Conservation (phyloP, 495 filamentous ascomycete genomes). For the Daldinia childiae region DNA sequence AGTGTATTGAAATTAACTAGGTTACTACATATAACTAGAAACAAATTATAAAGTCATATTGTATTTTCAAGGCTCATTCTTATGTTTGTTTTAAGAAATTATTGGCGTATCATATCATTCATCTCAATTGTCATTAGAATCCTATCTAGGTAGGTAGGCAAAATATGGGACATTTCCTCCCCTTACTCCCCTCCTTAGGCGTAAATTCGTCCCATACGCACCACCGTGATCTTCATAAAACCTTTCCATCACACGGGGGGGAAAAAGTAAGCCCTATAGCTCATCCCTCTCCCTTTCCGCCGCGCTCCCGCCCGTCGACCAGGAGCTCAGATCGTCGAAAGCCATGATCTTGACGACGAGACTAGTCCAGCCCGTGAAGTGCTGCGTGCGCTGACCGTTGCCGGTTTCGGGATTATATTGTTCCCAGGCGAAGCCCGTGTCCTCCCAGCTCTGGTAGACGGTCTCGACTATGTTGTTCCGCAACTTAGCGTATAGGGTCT, state of each 20-base stretch:
- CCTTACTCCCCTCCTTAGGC: background rate
- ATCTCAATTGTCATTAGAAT: background rate
- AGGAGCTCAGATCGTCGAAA: constrained; percentile 64
- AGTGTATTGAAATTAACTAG: background rate
- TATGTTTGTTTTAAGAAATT: background rate
- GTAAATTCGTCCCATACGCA: background rate
- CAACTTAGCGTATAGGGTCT: constrained; percentile 77
- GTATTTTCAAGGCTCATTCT: background rate
- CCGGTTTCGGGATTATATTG: constrained; percentile 97
- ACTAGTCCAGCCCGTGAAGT: constrained; percentile 98
- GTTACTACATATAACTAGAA: constrained; percentile 15
- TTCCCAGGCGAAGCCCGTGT: constrained; percentile 98
- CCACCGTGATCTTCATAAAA: background rate
- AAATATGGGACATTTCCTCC: background rate
- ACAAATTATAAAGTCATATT: background rate
- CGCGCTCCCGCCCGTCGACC: constrained; percentile 11
- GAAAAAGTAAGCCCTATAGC: constrained; percentile 35
- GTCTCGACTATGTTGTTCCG: constrained; percentile 88
- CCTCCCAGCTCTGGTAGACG: constrained; percentile 85
- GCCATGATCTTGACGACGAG: constrained; percentile 97
- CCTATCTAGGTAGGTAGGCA: background rate
- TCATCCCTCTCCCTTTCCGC: constrained; percentile 41
- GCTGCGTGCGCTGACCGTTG: constrained; percentile 90
- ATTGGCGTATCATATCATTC: constrained; percentile 13
- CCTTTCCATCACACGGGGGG: background rate